Evolutionary conservation across 768 basidiomycete species (phyloP).

Genomic region (Naganishia antarctica): DNA sequence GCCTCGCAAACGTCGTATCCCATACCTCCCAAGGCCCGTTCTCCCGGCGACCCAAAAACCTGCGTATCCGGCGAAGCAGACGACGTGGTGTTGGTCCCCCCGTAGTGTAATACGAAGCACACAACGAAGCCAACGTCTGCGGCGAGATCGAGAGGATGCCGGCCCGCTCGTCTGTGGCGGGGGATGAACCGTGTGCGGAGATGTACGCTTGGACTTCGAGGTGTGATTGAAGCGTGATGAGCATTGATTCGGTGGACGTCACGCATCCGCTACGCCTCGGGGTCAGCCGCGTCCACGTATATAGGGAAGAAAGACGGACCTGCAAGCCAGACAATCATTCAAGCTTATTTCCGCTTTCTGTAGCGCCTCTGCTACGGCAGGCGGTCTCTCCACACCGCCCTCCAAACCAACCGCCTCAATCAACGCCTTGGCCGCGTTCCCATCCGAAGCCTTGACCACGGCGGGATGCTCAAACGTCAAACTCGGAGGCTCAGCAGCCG

Average conservation of each 20-base stretch:
- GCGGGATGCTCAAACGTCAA: not conserved
- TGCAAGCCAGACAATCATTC: constrained; percentile 97
- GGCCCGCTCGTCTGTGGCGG: constrained; percentile 52
- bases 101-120: constrained; percentile 52
- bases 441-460: too few relatives aligned
- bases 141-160: constrained; percentile 85
- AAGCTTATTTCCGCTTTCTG: constrained; percentile 91
- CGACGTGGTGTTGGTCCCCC: not conserved
- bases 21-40: constrained; percentile 56
- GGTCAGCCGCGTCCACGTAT: not conserved
- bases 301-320: constrained; percentile 55
- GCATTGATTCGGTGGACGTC: constrained; percentile 93
- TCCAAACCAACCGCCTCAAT: too few relatives aligned
- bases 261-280: constrained; percentile 73
- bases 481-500: constrained; percentile 9
- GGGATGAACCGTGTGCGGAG: constrained; percentile 7
- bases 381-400: constrained; percentile 7
- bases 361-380: constrained; percentile 49
- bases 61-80: constrained; percentile 56
- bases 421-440: too few relatives aligned
- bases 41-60: constrained; percentile 39
- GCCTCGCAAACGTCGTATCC: constrained; percentile 91
- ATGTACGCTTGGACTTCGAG: constrained; percentile 82
- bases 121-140: constrained; percentile 75
- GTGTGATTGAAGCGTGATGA: constrained; percentile 94